Evolutionary conservation across 1,284 basidiomycete species (phyloP).

Genomic region (Tranzscheliella williamsii): DNA sequence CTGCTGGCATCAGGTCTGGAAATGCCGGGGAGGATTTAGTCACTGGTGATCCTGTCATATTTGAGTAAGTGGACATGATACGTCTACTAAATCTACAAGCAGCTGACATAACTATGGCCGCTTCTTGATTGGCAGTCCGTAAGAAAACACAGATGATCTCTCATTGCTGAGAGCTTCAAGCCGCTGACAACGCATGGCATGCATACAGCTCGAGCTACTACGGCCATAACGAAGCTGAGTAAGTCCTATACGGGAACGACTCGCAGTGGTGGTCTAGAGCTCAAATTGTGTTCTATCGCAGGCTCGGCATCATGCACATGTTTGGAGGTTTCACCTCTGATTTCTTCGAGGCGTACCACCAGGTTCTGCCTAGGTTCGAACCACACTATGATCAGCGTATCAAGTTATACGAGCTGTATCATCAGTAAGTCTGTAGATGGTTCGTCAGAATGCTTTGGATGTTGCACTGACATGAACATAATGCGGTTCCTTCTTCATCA

Average conservation of each 20-base stretch:
- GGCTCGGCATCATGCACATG: conserved; percentile 39
- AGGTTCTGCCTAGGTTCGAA: conserved; percentile 13
- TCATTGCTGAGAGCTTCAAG: too few relatives aligned
- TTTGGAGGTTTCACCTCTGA: conserved; percentile 35
- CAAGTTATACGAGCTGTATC: conserved; percentile 29
- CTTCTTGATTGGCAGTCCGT: too few relatives aligned
- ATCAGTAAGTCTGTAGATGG: conserved; percentile 16
- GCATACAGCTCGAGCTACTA: conserved; percentile 30
- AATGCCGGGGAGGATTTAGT: conserved; percentile 20
- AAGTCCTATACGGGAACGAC: too few relatives aligned
- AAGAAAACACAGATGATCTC: too few relatives aligned
- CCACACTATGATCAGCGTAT: conserved; percentile 23
- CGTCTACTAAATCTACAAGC: too few relatives aligned
- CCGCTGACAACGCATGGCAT: background rate
- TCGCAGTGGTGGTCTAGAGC: too few relatives aligned
- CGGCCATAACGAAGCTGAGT: conserved; percentile 39
- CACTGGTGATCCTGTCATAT: conserved; percentile 24
- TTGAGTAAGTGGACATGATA: conserved; percentile 22
- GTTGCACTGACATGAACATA: background rate
- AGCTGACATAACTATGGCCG: too few relatives aligned
- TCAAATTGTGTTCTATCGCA: too few relatives aligned
- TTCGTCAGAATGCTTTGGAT: background rate
- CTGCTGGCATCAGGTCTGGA: conserved; percentile 33
- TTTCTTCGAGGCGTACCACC: conserved; percentile 36
- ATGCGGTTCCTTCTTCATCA: background rate